Conservation (phyloP, 1,139 yeast genomes). For the Lodderomyces oxycetoniae region DNA sequence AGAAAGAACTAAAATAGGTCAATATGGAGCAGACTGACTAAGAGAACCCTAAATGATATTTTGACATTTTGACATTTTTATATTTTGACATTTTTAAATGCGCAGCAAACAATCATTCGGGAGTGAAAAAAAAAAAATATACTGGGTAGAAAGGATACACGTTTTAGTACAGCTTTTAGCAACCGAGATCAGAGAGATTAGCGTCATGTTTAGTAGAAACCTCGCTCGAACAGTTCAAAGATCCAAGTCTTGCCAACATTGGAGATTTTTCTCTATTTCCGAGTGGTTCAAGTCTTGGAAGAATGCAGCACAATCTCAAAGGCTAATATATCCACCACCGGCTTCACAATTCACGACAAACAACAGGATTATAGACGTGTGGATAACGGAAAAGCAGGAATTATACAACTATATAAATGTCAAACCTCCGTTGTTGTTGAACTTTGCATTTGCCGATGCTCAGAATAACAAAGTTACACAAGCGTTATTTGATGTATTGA, state of each 20-base stretch:
- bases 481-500: constrained; percentile 51
- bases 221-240: constrained; percentile 9
- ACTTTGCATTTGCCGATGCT: constrained; percentile 70
- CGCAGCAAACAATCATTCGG: no score
- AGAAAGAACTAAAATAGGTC: no score
- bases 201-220: constrained; percentile 12
- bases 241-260: no score
- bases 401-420: constrained; percentile 51
- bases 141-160: no score
- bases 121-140: no score
- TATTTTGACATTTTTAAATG: no score
- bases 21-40: no score
- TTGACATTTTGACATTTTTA: no score
- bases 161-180: no score
- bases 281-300: constrained; percentile 14
- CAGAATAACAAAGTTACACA: constrained; percentile 61
- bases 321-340: constrained; percentile 38
- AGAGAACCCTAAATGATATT: no score
- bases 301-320: constrained; percentile 14
- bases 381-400: constrained; percentile 47
- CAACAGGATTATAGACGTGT: constrained; percentile 38
- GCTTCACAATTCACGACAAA: constrained; percentile 36
- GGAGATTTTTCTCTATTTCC: constrained; percentile 11
- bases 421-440: constrained; percentile 60
- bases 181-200: no score